phyloP scores from a whole-genome alignment of 2,329 filamentous ascomycete genomes.

The Beauveria sp. region DNA sequence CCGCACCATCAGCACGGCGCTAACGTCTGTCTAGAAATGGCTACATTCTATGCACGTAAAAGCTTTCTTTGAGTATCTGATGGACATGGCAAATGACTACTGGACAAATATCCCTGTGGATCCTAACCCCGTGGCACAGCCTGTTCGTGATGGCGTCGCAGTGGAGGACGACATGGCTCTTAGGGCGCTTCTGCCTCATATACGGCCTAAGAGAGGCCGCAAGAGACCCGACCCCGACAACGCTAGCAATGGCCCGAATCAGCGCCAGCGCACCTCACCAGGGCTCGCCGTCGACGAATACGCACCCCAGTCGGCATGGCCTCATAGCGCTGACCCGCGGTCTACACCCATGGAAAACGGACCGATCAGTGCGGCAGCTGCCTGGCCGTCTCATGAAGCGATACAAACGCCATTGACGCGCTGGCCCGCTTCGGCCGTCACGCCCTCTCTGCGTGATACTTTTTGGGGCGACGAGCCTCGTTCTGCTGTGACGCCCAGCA shows the following conservation, averaged over 20 bases:
- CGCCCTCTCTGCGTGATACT: conserved; percentile 47
- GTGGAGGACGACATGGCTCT: conserved; percentile 85
- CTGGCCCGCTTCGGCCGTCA: conserved; percentile 73
- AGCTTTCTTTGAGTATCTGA: conserved; percentile 86
- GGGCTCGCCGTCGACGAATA: conserved; percentile 34
- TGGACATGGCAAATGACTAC: conserved; percentile 71
- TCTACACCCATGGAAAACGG: conserved; percentile 27
- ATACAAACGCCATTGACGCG: conserved; percentile 57
- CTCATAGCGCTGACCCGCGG: not conserved
- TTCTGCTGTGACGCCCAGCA: conserved; percentile 66
- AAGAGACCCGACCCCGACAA: conserved; percentile 59
- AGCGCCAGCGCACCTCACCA: conserved; percentile 55
- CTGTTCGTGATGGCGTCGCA: conserved; percentile 71
- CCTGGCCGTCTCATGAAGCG: conserved; percentile 35
- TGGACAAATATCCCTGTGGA: conserved; percentile 67
- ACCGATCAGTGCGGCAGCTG: conserved; percentile 21
- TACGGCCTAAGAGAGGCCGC: conserved; percentile 52
- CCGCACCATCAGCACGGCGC: conserved; percentile 4
- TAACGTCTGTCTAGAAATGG: conserved; percentile 60
- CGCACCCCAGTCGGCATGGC: conserved; percentile 20
- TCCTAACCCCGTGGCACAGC: conserved; percentile 53
- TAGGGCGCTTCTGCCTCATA: conserved; percentile 73
- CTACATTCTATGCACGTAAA: conserved; percentile 96
- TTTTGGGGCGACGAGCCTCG: conserved; percentile 58
- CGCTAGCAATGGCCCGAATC: conserved; percentile 40